phyloP scores from a whole-genome alignment of 139 green algal species.

The Picochlorum sp. region DNA sequence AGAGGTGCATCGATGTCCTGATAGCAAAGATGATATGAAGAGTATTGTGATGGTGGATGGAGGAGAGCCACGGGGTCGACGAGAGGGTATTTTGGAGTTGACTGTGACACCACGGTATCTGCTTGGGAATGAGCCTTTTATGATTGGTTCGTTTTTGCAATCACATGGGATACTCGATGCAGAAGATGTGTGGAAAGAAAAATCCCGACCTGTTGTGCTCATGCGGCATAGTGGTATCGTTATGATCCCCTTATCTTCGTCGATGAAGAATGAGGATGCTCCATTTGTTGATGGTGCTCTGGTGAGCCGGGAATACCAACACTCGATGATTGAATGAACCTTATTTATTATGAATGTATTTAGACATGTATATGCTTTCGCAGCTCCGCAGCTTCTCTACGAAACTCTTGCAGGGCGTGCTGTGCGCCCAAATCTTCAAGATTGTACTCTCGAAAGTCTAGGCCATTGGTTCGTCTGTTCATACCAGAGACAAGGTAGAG shows the following conservation, averaged over 20 bases:
- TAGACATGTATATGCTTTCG: neutral
- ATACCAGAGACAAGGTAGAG: constrained; percentile 23
- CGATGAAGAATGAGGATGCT: too few relatives aligned
- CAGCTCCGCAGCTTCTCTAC: neutral
- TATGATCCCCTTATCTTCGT: too few relatives aligned
- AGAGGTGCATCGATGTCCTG: constrained; percentile 4
- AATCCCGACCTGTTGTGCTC: too few relatives aligned
- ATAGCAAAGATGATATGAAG: neutral
- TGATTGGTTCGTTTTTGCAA: too few relatives aligned
- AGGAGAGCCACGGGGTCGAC: neutral
- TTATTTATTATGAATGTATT: neutral
- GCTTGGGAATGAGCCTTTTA: too few relatives aligned
- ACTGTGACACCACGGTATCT: too few relatives aligned
- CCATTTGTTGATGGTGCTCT: too few relatives aligned
- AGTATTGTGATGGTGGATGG: neutral
- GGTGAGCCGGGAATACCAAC: too few relatives aligned
- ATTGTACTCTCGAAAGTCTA: constrained; percentile 4
- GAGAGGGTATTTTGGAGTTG: neutral
- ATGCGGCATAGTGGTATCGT: too few relatives aligned
- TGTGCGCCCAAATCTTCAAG: neutral
- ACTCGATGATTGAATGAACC: neutral
- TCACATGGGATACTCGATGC: too few relatives aligned
- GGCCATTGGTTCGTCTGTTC: constrained; percentile 5
- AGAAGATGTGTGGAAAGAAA: too few relatives aligned
- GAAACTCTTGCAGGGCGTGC: constrained; percentile 1